Evolutionary conservation across 495 filamentous ascomycete genomes (phyloP).

Genomic region (Lasiosphaeria miniovina): DNA sequence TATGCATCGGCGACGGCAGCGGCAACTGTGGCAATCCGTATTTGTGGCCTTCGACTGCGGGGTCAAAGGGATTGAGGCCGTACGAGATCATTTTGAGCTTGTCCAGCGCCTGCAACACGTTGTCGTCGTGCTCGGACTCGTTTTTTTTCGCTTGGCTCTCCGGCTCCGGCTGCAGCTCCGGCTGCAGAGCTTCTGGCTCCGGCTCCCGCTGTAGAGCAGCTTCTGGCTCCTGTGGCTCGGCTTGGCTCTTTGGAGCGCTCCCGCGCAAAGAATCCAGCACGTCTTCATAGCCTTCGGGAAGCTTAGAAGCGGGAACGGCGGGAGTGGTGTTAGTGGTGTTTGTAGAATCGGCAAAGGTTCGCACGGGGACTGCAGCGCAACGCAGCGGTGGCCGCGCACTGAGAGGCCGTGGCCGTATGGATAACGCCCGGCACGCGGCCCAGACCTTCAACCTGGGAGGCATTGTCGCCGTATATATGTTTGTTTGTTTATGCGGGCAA

Average conservation of each 20-base stretch:
- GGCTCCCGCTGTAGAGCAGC: too few relatives aligned
- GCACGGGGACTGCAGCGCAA: conserved; percentile 57
- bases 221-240: conserved; percentile 18
- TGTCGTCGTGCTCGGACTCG: conserved; percentile 32
- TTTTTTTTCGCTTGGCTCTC: neutral
- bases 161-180: neutral
- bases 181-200: neutral
- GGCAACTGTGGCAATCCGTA: conserved; percentile 68
- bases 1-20: conserved; percentile 56
- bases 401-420: conserved; percentile 40
- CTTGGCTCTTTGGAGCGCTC: neutral
- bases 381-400: conserved; percentile 60
- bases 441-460: conserved; percentile 48
- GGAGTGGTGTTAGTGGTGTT: conserved; percentile 8
- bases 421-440: conserved; percentile 43
- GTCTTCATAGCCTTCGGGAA: too few relatives aligned
- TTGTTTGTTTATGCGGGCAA: conserved; percentile 7
- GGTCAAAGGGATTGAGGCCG: conserved; percentile 29
- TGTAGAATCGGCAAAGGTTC: conserved; percentile 25
- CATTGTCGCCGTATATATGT: conserved; percentile 35
- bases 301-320: neutral
- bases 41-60: conserved; percentile 58
- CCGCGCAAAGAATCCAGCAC: too few relatives aligned
- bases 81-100: conserved; percentile 36
- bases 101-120: conserved; percentile 31